Conservation (phyloP, 257 asterid species). For the Fraxinus anomala region DNA sequence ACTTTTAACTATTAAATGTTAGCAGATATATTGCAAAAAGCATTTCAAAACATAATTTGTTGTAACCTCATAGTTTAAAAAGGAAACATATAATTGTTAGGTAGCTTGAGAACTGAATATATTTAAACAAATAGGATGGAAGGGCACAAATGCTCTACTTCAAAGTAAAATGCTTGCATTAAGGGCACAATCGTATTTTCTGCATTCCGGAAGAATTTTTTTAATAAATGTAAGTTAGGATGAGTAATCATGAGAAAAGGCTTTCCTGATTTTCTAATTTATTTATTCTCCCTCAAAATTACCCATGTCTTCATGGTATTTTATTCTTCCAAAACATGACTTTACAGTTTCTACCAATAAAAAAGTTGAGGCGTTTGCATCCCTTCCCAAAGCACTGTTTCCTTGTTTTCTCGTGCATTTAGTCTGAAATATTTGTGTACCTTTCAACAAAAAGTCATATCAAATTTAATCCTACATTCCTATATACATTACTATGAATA, state of each 20-base stretch:
- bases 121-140: not conserved
- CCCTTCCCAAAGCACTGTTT: not conserved
- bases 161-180: not conserved
- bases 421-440: not conserved
- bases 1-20: not conserved
- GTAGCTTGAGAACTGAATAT: not conserved
- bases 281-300: not conserved
- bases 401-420: not conserved
- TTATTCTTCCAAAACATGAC: not conserved
- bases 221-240: not conserved
- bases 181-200: not conserved
- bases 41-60: not conserved
- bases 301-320: not conserved
- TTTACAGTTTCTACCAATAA: not conserved
- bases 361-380: not conserved
- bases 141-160: not conserved
- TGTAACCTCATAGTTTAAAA: not conserved
- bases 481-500: not conserved
- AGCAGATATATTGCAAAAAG: not conserved
- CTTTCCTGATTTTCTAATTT: not conserved
- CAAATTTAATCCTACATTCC: not conserved
- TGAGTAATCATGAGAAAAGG: not conserved
- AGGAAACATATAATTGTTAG: not conserved
- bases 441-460: not conserved
- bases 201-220: not conserved